Evolutionary conservation across 306 rosid species (phyloP).

Genomic region (Vigna radiata): DNA sequence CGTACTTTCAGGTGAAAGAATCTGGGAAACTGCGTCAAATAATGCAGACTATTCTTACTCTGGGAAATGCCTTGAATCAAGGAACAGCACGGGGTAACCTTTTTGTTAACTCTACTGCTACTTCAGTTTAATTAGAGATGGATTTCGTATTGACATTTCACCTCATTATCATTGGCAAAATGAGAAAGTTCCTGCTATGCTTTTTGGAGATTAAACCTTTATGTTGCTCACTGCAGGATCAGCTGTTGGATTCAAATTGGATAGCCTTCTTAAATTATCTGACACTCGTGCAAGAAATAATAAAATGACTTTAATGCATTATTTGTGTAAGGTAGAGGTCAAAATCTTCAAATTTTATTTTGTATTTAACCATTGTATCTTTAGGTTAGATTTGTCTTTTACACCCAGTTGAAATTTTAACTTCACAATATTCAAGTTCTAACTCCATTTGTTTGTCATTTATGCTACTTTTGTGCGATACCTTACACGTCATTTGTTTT

Average conservation of each 20-base stretch:
- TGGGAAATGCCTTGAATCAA: conserved; percentile 97
- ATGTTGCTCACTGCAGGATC: conserved; percentile 72
- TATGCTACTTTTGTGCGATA: conserved; percentile 38
- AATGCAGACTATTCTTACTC: conserved; percentile 97
- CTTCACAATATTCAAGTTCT: conserved; percentile 19
- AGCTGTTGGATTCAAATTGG: conserved; percentile 97
- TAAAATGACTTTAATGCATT: conserved; percentile 99
- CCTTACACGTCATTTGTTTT: conserved; percentile 36
- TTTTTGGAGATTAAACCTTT: conserved; percentile 36
- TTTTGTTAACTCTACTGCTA: conserved; percentile 26
- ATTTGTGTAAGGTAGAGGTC: conserved; percentile 87
- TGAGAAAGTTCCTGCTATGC: conserved; percentile 27
- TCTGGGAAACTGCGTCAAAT: conserved; percentile 91
- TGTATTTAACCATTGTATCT: conserved; percentile 14
- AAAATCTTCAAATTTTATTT: conserved; percentile 35
- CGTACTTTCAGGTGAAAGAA: conserved; percentile 81
- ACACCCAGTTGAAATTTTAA: conserved; percentile 20
- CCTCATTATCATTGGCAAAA: conserved; percentile 24
- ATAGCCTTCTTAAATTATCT: conserved; percentile 96
- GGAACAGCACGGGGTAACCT: conserved; percentile 91
- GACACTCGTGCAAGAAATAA: conserved; percentile 99
- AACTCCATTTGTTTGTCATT: conserved; percentile 18
- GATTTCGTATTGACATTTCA: conserved; percentile 21
- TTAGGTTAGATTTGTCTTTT: conserved; percentile 23
- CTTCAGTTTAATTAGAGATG: conserved; percentile 33